Evolutionary conservation across 2,329 filamentous ascomycete genomes (phyloP).

Genomic region (Stagonosporopsis chrysanthemi): DNA sequence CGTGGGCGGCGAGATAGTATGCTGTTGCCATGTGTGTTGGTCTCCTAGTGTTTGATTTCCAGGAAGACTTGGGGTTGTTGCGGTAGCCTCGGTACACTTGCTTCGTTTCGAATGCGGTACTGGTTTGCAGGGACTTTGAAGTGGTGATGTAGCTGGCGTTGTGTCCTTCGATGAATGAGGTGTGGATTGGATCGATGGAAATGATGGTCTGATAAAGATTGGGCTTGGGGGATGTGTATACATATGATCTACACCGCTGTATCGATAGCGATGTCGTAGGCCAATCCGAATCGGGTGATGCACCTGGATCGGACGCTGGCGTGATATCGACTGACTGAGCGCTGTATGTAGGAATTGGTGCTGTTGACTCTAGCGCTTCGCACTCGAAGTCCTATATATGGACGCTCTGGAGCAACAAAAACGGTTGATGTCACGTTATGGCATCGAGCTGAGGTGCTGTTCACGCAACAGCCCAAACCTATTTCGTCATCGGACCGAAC

Average conservation of each 20-base stretch:
- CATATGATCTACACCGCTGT: conserved; percentile 12
- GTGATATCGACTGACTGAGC: conserved; percentile 7
- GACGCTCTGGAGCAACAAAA: not conserved
- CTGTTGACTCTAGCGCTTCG: not conserved
- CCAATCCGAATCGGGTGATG: conserved; percentile 24
- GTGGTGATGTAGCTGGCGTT: conserved; percentile 9
- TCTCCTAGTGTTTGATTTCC: conserved; percentile 4
- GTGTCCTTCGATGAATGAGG: conserved; percentile 5
- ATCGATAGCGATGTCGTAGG: conserved; percentile 4
- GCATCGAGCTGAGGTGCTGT: conserved; percentile 13
- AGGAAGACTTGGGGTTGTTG: not conserved
- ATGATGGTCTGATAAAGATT: conserved; percentile 15
- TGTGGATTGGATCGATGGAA: conserved; percentile 11
- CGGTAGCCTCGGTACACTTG: conserved; percentile 13
- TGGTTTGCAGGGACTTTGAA: not conserved
- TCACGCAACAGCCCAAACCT: conserved; percentile 11
- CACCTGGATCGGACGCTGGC: conserved; percentile 19
- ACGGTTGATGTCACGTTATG: conserved; percentile 27
- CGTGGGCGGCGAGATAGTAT: conserved; percentile 33
- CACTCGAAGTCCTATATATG: conserved; percentile 4
- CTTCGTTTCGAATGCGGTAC: not conserved
- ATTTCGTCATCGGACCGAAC: conserved; percentile 22
- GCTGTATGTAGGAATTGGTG: conserved; percentile 6
- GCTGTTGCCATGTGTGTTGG: conserved; percentile 23
- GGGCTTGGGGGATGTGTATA: conserved; percentile 11